Base-by-base conservation (phyloP, 306 rosid species). In the Pachyrhizus erosus region DNA sequence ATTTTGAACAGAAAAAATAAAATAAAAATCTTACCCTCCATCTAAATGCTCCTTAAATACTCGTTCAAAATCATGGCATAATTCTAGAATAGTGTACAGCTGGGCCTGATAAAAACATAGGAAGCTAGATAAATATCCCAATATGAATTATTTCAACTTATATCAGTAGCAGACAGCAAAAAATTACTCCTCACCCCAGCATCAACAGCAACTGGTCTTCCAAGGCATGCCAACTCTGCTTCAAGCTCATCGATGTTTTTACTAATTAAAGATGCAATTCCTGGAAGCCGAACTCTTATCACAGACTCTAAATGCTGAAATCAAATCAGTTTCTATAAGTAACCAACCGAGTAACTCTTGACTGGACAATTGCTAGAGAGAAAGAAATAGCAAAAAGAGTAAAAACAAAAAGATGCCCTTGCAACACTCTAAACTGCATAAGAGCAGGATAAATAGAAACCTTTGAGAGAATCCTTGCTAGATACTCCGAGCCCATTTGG, bases 401-500 rank as follows among this genome's bases (percentile, higher is more conserved):
- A 37, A 37, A 37, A 57, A 55, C 48, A 51, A 37, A 37, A 57
- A 55, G 40, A 51, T 76, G 73, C 34, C 29, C 54, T 52, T 6
- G 57, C 87, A 78, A 60, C 68, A 71, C 43, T 20, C 51, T 46
- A 45, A 42, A n/a, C n/a, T n/a, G n/a, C n/a, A n/a, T n/a, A n/a
- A 45, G 18, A 73, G 70, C n/a, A 60, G 51, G 67, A 27, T 74
- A 71, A 61, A 73, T 15, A 31, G 45, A 89, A 83, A 96, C 99
- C 99, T 91, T 88, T 0, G 99, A 93, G 73, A 96, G 91, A 87
- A 96, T 93, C 83, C 89, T 93, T 45, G 99, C 99, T 54, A 96
- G 96, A 91, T 96, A 96, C 82, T 96, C 98, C 1, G 99, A 93
- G 31, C 99, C 99, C 99, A 96, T 93, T 89, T 87, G 90, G 87